These are phyloP conservation scores for Pulicaria dysenterica DNA, from an alignment of 129 eudicot genomes.

Conservation along the genomic window DNA sequence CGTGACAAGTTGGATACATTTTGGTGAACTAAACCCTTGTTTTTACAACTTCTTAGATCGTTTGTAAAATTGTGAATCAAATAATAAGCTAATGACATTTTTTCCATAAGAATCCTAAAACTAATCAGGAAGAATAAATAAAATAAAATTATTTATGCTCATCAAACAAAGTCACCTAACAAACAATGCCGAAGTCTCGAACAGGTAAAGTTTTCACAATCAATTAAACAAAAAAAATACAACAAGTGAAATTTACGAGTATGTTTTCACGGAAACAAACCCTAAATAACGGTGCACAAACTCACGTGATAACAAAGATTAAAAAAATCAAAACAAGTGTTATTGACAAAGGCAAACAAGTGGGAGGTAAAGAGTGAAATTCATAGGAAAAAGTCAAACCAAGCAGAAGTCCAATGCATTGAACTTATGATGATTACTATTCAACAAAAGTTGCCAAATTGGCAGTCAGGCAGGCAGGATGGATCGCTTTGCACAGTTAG, in stretches of 20 bases:
- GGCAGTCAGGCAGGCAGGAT: too few species aligned
- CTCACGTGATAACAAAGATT: too few species aligned
- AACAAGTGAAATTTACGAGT: neutral
- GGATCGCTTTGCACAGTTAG: too few species aligned
- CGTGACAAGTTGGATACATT: too few species aligned
- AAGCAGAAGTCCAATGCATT: neutral
- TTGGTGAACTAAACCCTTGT: neutral
- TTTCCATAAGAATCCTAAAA: neutral
- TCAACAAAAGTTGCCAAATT: too few species aligned
- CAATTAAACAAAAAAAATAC: neutral
- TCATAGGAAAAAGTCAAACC: neutral
- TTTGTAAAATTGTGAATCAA: neutral
- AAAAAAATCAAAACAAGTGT: neutral
- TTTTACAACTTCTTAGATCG: neutral
- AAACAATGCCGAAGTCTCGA: neutral
- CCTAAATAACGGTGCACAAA: too few species aligned
- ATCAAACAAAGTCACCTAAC: neutral
- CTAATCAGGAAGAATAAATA: neutral
- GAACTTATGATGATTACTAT: neutral
- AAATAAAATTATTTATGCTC: neutral
- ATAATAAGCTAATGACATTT: neutral
- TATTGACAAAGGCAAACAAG: neutral
- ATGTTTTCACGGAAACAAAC: neutral
- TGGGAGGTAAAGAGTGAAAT: neutral
- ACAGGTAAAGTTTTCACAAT: neutral